Percentiles rank a stretch among this genome's conserved stretches.
Evolutionary conservation across 1,139 yeast species (phyloP).

Genomic region (Pneumocystis sp.): DNA sequence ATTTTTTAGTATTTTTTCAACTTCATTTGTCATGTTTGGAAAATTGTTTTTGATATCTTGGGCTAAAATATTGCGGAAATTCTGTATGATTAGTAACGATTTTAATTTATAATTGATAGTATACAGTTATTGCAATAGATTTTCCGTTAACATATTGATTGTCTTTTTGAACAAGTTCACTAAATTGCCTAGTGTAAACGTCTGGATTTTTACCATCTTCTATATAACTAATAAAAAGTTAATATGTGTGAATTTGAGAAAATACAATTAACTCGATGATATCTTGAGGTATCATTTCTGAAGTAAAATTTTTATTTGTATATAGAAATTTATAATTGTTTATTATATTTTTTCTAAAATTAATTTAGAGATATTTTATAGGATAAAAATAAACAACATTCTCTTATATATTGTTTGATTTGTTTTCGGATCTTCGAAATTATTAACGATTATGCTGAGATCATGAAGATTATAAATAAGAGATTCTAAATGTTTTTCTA

Average conservation of each 20-base stretch:
- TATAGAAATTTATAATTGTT: neutral
- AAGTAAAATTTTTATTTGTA: neutral
- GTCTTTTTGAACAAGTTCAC: slow-evolving; percentile 75
- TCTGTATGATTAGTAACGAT: slow-evolving; percentile 9
- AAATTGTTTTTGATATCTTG: slow-evolving; percentile 57
- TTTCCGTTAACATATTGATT: slow-evolving; percentile 83
- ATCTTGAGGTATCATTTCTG: neutral
- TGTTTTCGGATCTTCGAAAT: neutral
- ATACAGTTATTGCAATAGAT: slow-evolving; percentile 24
- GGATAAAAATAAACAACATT: neutral
- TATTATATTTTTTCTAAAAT: neutral
- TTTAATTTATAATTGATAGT: neutral
- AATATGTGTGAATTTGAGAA: neutral
- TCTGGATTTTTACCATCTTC: slow-evolving; percentile 97
- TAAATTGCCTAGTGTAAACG: slow-evolving; percentile 88
- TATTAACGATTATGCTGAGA: neutral
- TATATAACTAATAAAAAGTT: slow-evolving; percentile 30
- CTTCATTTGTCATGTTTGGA: slow-evolving; percentile 49
- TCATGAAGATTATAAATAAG: neutral
- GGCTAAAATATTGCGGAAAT: slow-evolving; percentile 46
- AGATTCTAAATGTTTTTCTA: neutral
- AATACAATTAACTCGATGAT: neutral
- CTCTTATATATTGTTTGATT: neutral
- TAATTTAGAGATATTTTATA: neutral
- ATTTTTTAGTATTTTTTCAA: slow-evolving; percentile 30